A percentile compares a stretch with the other conserved stretches of the same genome.
Conservation (phyloP, 495 filamentous ascomycete genomes). For the Umbilicaria muhlenbergii region DNA sequence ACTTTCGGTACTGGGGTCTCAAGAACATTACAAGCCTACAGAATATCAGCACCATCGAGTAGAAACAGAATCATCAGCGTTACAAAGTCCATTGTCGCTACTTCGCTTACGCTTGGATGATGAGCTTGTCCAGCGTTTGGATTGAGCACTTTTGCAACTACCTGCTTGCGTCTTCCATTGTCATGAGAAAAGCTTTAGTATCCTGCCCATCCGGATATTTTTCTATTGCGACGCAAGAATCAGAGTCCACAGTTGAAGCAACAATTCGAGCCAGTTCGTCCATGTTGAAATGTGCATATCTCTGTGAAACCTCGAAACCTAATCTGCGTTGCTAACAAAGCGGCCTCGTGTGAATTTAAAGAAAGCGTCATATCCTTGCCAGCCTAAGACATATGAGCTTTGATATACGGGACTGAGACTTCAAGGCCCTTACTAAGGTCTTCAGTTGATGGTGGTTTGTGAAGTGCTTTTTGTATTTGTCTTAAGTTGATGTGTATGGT, state of each 20-base stretch:
- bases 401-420: background rate
- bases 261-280: slow-evolving; percentile 7
- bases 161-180: slow-evolving; percentile 4
- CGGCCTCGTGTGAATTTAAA: background rate
- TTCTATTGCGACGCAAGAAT: slow-evolving; percentile 8
- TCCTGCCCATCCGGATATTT: slow-evolving; percentile 5
- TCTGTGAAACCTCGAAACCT: slow-evolving; percentile 3
- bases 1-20: slow-evolving; percentile 13
- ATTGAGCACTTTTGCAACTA: slow-evolving; percentile 7
- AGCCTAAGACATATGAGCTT: background rate
- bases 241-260: slow-evolving; percentile 5
- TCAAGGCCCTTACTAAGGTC: background rate
- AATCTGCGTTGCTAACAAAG: slow-evolving; percentile 9
- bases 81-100: background rate
- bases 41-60: background rate
- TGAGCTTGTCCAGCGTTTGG: slow-evolving; percentile 4
- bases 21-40: slow-evolving; percentile 10
- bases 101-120: slow-evolving; percentile 2
- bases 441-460: background rate
- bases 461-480: background rate
- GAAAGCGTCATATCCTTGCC: background rate
- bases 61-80: slow-evolving; percentile 14
- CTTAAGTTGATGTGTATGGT: background rate
- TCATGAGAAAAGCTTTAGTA: slow-evolving; percentile 7
- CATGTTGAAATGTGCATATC: slow-evolving; percentile 9